Percentiles rank a stretch among this genome's conserved stretches.
Evolutionary conservation across 495 filamentous ascomycete genomes (phyloP).

Genomic region (Oleoguttula mirabilis): DNA sequence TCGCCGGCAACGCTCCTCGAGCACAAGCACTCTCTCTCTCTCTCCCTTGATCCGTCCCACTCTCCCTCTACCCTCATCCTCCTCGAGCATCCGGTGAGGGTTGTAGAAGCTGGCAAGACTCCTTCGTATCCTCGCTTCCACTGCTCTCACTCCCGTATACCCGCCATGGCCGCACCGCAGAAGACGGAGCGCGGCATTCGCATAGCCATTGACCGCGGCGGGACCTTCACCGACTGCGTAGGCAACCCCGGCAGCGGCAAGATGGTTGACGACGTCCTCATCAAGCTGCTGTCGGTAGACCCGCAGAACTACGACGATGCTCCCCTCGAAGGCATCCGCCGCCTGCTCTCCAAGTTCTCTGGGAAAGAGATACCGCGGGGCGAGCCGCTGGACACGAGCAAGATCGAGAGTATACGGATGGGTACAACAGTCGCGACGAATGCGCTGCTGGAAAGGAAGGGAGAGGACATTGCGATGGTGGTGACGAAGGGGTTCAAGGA

Average conservation of each 20-base stretch:
- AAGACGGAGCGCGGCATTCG: slow-evolving; percentile 27
- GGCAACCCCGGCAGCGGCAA: slow-evolving; percentile 41
- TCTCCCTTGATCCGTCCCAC: too few species aligned
- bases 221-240: slow-evolving; percentile 54
- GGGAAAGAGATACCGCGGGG: slow-evolving; percentile 66
- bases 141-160: not conserved
- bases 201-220: slow-evolving; percentile 41
- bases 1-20: too few species aligned
- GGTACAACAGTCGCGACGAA: slow-evolving; percentile 39
- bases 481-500: slow-evolving; percentile 92
- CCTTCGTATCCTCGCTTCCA: too few species aligned
- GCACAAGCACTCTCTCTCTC: too few species aligned
- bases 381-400: slow-evolving; percentile 66
- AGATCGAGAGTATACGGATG: slow-evolving; percentile 52
- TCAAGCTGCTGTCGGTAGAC: slow-evolving; percentile 41
- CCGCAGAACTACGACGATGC: slow-evolving; percentile 41
- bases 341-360: slow-evolving; percentile 73
- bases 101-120: too few species aligned
- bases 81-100: not conserved
- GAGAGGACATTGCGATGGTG: slow-evolving; percentile 79
- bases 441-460: slow-evolving; percentile 79
- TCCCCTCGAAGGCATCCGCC: slow-evolving; percentile 62
- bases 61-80: too few species aligned
- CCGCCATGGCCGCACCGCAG: slow-evolving; percentile 16
- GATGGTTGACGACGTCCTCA: slow-evolving; percentile 36